These are phyloP conservation scores for Linum usitatissimum DNA, from an alignment of 345 rosid genomes.

Conservation along the genomic window DNA sequence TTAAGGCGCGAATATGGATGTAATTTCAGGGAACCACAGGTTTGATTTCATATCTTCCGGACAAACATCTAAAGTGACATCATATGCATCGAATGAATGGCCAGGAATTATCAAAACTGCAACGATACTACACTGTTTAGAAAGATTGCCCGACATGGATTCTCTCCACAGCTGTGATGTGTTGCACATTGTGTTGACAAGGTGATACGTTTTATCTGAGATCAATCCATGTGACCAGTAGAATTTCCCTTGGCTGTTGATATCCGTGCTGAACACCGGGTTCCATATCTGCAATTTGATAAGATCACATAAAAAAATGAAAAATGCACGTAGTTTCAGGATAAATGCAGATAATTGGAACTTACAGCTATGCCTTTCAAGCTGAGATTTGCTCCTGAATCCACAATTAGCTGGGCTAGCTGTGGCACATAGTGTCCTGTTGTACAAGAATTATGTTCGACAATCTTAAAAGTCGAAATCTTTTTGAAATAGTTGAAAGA, in stretches of 20 bases:
- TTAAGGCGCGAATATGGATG: background rate
- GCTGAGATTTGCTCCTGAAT: slow-evolving; percentile 14
- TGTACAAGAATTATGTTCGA: too few relatives aligned
- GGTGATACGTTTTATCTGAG: slow-evolving; percentile 10
- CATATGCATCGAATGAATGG: background rate
- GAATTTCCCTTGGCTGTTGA: slow-evolving; percentile 6
- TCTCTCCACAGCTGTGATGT: slow-evolving; percentile 9
- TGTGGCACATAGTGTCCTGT: slow-evolving; percentile 24
- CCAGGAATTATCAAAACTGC: slow-evolving; percentile 6
- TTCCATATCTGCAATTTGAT: slow-evolving; percentile 13
- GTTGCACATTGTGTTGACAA: slow-evolving; percentile 11
- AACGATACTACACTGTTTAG: slow-evolving; percentile 2
- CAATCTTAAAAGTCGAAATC: too few relatives aligned
- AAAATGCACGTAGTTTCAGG: background rate
- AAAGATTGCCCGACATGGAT: background rate
- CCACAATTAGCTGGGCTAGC: slow-evolving; percentile 14
- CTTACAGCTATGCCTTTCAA: slow-evolving; percentile 22
- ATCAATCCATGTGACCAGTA: slow-evolving; percentile 17
- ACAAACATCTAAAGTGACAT: slow-evolving; percentile 14
- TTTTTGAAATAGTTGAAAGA: too few relatives aligned
- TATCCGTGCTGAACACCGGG: slow-evolving; percentile 13
- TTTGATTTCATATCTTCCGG: background rate
- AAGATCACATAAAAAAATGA: background rate
- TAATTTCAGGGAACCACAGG: too few relatives aligned
- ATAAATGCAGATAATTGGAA: background rate